Evolutionary conservation across 495 filamentous ascomycete species (phyloP).

Genomic region (Penicillium desertorum): DNA sequence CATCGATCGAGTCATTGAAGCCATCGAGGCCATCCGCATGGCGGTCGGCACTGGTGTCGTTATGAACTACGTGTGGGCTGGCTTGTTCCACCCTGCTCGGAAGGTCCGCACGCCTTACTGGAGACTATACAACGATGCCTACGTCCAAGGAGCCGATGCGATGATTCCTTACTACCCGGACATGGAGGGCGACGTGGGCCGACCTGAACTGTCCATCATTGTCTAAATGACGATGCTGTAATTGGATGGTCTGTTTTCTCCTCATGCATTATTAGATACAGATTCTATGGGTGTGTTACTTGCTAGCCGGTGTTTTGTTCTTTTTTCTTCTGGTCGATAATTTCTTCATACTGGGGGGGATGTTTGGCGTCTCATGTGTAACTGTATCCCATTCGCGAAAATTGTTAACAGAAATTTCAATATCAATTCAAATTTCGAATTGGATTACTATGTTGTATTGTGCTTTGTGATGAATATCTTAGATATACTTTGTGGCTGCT

Average conservation of each 20-base stretch:
- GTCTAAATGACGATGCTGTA: constrained; percentile 53
- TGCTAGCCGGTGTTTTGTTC: constrained; percentile 26
- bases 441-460: neutral
- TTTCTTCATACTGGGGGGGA: constrained; percentile 27
- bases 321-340: constrained; percentile 15
- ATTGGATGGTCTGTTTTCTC: constrained; percentile 22
- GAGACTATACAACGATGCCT: constrained; percentile 95
- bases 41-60: constrained; percentile 87
- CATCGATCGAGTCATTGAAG: constrained; percentile 95
- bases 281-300: constrained; percentile 17
- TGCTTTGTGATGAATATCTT: neutral
- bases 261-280: constrained; percentile 22
- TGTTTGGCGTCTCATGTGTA: constrained; percentile 27
- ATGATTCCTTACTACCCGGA: constrained; percentile 96
- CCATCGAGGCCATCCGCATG: constrained; percentile 94
- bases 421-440: neutral
- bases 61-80: constrained; percentile 97
- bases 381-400: constrained; percentile 32
- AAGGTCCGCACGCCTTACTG: constrained; percentile 94
- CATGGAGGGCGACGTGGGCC: constrained; percentile 71
- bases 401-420: constrained; percentile 12
- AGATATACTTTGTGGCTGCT: neutral
- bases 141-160: constrained; percentile 87
- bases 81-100: constrained; percentile 92
- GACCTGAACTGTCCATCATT: constrained; percentile 80